Conservation (phyloP, 768 basidiomycete species). For the Psilocybe sp. region DNA sequence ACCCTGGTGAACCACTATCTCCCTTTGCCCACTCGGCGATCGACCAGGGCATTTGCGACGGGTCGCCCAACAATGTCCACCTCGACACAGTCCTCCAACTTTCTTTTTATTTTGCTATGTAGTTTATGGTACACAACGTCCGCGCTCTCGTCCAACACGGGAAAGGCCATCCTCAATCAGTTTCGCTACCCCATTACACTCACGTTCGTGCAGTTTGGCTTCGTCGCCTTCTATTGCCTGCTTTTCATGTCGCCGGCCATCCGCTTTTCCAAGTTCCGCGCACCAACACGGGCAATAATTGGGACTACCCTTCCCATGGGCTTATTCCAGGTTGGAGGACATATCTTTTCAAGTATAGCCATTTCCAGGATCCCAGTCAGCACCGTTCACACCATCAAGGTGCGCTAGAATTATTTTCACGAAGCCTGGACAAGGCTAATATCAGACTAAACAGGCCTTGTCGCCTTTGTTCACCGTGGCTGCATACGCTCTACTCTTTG, state of each 20-base stretch:
- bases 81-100: slow-evolving; percentile 30
- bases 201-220: slow-evolving; percentile 96
- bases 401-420: slow-evolving; percentile 31
- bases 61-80: slow-evolving; percentile 29
- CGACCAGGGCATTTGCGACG: slow-evolving; percentile 21
- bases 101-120: slow-evolving; percentile 76
- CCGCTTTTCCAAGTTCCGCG: slow-evolving; percentile 64
- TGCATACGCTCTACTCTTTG: slow-evolving; percentile 90
- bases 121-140: slow-evolving; percentile 91
- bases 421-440: not conserved
- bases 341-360: slow-evolving; percentile 97
- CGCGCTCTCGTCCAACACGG: slow-evolving; percentile 93
- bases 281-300: slow-evolving; percentile 72
- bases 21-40: slow-evolving; percentile 19
- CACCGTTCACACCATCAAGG: slow-evolving; percentile 99
- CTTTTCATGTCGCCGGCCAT: slow-evolving; percentile 77
- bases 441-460: slow-evolving; percentile 59
- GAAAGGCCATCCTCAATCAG: slow-evolving; percentile 89
- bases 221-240: slow-evolving; percentile 84
- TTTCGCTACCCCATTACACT: slow-evolving; percentile 96
- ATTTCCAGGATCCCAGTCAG: slow-evolving; percentile 95
- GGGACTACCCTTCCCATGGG: slow-evolving; percentile 91
- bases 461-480: slow-evolving; percentile 97
- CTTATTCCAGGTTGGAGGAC: slow-evolving; percentile 94
- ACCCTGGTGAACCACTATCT: slow-evolving; percentile 21